Conservation (phyloP, 140 eudicot genomes). For the Oenanthe javanica region DNA sequence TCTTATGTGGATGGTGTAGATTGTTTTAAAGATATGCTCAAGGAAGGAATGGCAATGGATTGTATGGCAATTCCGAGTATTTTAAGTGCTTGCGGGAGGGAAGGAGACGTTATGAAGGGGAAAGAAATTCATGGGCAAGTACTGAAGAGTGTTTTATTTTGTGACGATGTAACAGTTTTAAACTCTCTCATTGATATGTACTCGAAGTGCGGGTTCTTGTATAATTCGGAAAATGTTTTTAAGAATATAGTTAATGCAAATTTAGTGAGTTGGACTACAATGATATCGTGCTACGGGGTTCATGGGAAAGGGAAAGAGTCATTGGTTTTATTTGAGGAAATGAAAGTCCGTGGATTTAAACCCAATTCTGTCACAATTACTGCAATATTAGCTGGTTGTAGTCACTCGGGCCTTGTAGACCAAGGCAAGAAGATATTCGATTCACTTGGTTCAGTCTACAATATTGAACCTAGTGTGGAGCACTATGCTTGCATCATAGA, state of each 20-base stretch:
- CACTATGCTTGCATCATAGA: constrained; percentile 16
- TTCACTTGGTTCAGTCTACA: constrained; percentile 5
- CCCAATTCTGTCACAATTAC: constrained; percentile 17
- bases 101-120: constrained; percentile 34
- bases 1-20: background rate
- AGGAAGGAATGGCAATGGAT: constrained; percentile 12
- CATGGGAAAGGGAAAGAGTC: constrained; percentile 20
- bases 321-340: constrained; percentile 12
- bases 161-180: constrained; percentile 8
- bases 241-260: constrained; percentile 5
- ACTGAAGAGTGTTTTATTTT: constrained; percentile 5
- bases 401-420: constrained; percentile 17
- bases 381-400: constrained; percentile 16
- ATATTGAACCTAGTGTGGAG: constrained; percentile 11
- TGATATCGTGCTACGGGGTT: constrained; percentile 16
- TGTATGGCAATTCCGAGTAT: constrained; percentile 16
- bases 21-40: constrained; percentile 12
- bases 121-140: constrained; percentile 27
- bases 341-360: constrained; percentile 12
- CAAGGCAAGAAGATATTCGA: constrained; percentile 10
- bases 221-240: constrained; percentile 11
- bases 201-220: constrained; percentile 16
- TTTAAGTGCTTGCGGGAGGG: constrained; percentile 28
- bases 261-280: constrained; percentile 18
- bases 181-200: constrained; percentile 17